Evolutionary conservation across 352 stramenopile genomes (phyloP).

Genomic region (Phytophthora litchii): DNA sequence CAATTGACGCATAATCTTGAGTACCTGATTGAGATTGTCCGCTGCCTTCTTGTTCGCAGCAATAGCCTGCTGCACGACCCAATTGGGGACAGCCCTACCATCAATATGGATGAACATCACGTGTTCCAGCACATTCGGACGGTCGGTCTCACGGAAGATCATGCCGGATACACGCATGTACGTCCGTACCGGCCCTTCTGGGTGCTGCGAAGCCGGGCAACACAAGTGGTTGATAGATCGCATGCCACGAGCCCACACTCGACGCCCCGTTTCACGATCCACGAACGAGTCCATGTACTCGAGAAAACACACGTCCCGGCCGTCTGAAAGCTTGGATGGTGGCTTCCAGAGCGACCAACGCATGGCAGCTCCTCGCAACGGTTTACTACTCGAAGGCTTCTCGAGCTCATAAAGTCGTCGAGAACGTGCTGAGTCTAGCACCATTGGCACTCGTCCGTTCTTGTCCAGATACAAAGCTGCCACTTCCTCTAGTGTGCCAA

Average conservation of each 20-base stretch:
- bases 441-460: conserved; percentile 51
- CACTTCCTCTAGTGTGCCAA: conserved; percentile 68
- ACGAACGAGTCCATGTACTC: conserved; percentile 78
- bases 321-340: conserved; percentile 51
- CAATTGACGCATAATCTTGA: conserved; percentile 65
- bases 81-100: conserved; percentile 45
- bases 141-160: conserved; percentile 67
- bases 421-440: conserved; percentile 51
- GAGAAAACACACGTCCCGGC: conserved; percentile 62
- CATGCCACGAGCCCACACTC: conserved; percentile 69
- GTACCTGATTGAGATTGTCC: conserved; percentile 61
- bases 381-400: conserved; percentile 38
- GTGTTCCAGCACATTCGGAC: conserved; percentile 57
- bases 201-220: conserved; percentile 63
- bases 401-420: conserved; percentile 63
- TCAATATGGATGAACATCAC: conserved; percentile 65
- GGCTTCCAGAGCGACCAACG: conserved; percentile 70
- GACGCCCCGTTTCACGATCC: conserved; percentile 55
- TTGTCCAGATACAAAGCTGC: conserved; percentile 57
- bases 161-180: conserved; percentile 61
- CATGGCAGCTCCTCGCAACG: conserved; percentile 52
- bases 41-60: conserved; percentile 53
- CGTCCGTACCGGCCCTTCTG: conserved; percentile 56
- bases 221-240: conserved; percentile 68
- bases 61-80: conserved; percentile 55